Conservation (phyloP, 352 stramenopile species). For the Phytophthora tubulina region DNA sequence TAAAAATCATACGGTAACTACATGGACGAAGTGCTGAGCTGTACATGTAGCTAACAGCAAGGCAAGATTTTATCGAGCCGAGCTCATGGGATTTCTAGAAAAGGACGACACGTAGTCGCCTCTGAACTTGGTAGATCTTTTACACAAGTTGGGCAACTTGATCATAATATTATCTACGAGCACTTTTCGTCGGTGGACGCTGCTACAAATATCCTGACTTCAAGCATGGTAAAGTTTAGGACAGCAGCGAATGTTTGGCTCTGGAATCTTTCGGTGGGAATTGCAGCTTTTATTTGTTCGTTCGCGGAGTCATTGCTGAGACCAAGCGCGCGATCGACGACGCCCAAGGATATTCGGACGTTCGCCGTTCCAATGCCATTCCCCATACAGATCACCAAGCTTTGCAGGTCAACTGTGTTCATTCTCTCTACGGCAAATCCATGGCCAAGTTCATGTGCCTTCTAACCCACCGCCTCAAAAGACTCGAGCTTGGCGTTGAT, state of each 20-base stretch:
- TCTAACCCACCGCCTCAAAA: background rate
- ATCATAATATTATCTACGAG: too few relatives aligned
- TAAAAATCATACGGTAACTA: too few relatives aligned
- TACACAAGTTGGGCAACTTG: too few relatives aligned
- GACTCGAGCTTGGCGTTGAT: background rate
- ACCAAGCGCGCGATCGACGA: constrained; percentile 20
- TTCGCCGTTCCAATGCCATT: constrained; percentile 25
- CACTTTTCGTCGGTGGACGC: too few relatives aligned
- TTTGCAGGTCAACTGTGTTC: constrained; percentile 22
- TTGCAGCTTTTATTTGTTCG: background rate
- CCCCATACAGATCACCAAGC: constrained; percentile 34
- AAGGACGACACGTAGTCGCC: too few relatives aligned
- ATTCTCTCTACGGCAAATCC: constrained; percentile 15
- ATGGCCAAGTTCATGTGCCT: background rate
- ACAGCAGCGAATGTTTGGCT: background rate
- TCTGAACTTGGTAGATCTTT: too few relatives aligned
- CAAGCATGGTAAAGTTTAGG: constrained; percentile 7
- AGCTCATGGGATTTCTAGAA: too few relatives aligned
- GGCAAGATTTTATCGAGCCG: too few relatives aligned
- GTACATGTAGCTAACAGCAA: too few relatives aligned
- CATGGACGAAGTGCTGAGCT: too few relatives aligned
- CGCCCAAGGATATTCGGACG: constrained; percentile 15
- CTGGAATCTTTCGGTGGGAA: constrained; percentile 14
- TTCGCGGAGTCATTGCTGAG: constrained; percentile 4
- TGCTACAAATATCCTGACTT: too few relatives aligned